Conservation (phyloP, 2,329 filamentous ascomycete genomes). For the Teratosphaeria pseudoeucalypti region DNA sequence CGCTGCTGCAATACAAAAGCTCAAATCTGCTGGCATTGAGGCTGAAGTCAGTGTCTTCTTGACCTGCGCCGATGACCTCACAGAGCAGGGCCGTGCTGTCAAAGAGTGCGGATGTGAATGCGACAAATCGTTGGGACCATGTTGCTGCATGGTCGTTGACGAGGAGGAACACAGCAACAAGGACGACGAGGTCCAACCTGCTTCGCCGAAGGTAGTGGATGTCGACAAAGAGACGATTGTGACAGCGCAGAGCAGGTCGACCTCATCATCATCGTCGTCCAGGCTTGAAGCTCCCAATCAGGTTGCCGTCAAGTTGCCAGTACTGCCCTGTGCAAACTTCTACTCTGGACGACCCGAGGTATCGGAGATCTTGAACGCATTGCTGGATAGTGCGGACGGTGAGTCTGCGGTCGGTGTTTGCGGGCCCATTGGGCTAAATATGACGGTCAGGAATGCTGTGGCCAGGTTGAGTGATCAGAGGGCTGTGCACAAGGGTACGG, state of each 20-base stretch:
- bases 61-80: constrained; percentile 17
- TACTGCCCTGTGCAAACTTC: constrained; percentile 13
- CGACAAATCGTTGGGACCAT: constrained; percentile 16
- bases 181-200: constrained; percentile 4
- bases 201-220: not conserved
- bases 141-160: constrained; percentile 13
- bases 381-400: constrained; percentile 16
- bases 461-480: constrained; percentile 13
- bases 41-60: constrained; percentile 14
- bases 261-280: not conserved
- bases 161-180: constrained; percentile 4
- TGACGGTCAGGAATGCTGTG: constrained; percentile 12
- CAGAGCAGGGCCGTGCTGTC: constrained; percentile 4
- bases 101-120: constrained; percentile 17
- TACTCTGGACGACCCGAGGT: constrained; percentile 16
- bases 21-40: constrained; percentile 11
- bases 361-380: constrained; percentile 4
- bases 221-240: not conserved
- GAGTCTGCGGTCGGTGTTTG: constrained; percentile 17
- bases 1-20: constrained; percentile 7
- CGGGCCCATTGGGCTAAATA: constrained; percentile 13
- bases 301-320: constrained; percentile 1
- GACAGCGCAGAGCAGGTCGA: not conserved
- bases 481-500: constrained; percentile 18
- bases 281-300: not conserved